Conservation (phyloP, 2,329 filamentous ascomycete genomes). For the Nemania serpens region DNA sequence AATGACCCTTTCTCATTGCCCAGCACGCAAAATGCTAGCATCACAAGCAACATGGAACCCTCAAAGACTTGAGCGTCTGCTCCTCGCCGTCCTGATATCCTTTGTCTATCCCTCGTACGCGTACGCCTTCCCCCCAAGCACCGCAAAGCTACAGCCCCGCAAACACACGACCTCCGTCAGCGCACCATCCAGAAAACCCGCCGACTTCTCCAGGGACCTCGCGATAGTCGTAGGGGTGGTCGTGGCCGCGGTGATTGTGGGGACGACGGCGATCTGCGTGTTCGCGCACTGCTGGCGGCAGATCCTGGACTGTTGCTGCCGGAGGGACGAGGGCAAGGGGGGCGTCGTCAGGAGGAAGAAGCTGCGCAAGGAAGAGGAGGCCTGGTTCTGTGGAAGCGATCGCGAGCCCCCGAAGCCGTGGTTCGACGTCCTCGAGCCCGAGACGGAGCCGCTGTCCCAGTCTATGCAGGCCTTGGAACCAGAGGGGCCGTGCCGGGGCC, state of each 20-base stretch:
- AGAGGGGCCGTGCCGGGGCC: neutral
- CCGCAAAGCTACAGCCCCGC: neutral
- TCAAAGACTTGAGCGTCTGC: neutral
- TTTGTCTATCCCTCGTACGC: neutral
- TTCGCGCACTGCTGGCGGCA: conserved; percentile 35
- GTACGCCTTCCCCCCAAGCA: neutral
- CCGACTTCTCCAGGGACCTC: conserved; percentile 29
- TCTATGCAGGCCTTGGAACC: neutral
- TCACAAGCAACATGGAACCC: neutral
- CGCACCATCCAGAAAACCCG: neutral
- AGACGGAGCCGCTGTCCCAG: neutral
- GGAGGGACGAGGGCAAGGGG: neutral
- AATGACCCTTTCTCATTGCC: neutral
- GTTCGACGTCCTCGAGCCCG: conserved; percentile 3
- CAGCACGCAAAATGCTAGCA: conserved; percentile 1
- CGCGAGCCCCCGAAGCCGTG: conserved; percentile 17
- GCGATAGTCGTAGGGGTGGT: conserved; percentile 24
- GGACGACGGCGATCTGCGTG: conserved; percentile 30
- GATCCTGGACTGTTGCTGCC: conserved; percentile 20
- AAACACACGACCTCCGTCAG: neutral
- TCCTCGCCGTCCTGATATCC: neutral
- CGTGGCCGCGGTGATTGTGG: conserved; percentile 22
- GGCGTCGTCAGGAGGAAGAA: neutral
- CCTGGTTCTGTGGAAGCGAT: conserved; percentile 19
- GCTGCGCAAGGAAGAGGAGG: conserved; percentile 14